Evolutionary conservation across 2,329 filamentous ascomycete species (phyloP).

Genomic region (Verticillium longisporum): DNA sequence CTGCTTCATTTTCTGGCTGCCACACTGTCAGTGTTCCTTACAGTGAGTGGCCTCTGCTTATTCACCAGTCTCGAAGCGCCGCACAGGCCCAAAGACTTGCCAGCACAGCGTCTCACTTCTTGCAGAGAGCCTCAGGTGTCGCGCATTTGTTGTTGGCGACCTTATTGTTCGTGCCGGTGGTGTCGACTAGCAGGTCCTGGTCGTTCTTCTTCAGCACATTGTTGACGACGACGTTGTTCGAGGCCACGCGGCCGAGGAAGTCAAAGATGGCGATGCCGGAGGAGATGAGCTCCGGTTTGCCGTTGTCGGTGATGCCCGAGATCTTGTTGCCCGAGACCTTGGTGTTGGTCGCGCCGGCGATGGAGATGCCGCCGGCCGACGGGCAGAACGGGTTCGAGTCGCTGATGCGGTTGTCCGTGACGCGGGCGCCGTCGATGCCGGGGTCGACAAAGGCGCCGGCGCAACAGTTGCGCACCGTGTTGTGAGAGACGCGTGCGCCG

Average conservation of each 20-base stretch:
- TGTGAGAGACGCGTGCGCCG: slow-evolving; percentile 21
- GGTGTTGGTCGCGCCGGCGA: slow-evolving; percentile 19
- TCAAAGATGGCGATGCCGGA: slow-evolving; percentile 18
- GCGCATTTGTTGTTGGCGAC: slow-evolving; percentile 17
- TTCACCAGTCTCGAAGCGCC: no score
- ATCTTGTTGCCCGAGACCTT: slow-evolving; percentile 20
- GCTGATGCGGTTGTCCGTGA: slow-evolving; percentile 21
- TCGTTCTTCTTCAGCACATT: slow-evolving; percentile 23
- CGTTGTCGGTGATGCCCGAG: slow-evolving; percentile 14
- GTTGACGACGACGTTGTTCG: slow-evolving; percentile 17
- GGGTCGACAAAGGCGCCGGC: slow-evolving; percentile 25
- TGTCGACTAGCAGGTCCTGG: slow-evolving; percentile 15
- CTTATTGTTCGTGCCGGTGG: slow-evolving; percentile 15
- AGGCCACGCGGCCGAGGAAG: slow-evolving; percentile 13
- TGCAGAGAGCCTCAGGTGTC: slow-evolving; percentile 4
- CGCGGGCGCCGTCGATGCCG: slow-evolving; percentile 17
- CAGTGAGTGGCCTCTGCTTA: no score
- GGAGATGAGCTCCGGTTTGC: slow-evolving; percentile 2
- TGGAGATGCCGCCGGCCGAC: slow-evolving; percentile 15
- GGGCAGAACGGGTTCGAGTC: slow-evolving; percentile 10
- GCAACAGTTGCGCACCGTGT: slow-evolving; percentile 22
- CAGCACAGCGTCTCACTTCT: neutral
- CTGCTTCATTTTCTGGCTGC: no score
- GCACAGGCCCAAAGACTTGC: no score
- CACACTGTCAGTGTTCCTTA: no score